Base-by-base conservation (phyloP, 306 rosid genomes). In the Cercis canadensis region DNA sequence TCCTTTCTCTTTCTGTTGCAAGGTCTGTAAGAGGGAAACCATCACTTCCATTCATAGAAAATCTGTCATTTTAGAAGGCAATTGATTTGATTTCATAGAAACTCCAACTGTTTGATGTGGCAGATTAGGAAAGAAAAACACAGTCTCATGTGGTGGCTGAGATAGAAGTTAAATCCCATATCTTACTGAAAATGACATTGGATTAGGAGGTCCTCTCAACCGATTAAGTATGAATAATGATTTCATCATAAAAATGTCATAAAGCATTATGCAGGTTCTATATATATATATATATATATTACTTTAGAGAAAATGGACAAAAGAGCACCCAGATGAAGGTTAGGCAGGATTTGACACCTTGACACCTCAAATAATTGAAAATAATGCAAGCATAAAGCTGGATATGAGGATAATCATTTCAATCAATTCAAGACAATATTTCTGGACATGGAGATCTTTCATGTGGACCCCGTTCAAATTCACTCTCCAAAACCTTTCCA, bases 291-390 rank as follows among this genome's bases (percentile, higher is more conserved):
- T 67, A 37, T 37, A 5, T 50, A 14, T 73, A 29, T 34, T 4
- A 16, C 52, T 11, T 51, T 43, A 43, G 6, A 21, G 39, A 60
- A 18, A 34, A 33, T n/a, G 10, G 19, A 57, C 36, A 5, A 37
- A 29, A 29, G 1, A 7, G 11, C 62, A 7, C 7, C 33, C 40
- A 17, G 11, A 13, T 70, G 4, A 51, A 43, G 53, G 39, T 60
- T 43, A 75, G 51, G 33, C 64, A 70, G 11, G 72, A 65, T 49
- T 78, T 66, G 76, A 49, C 67, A 31, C 12, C 10, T n/a, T 41
- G 75, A 70, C 57, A 68, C 73, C 72, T 65, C 69, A 53, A 52
- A 75, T 76, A 72, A 72, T 78, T 72, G 75, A 78, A 78, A 73
- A 86, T 79, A 78, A 75, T 84, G 78, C 51, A 55, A 56, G 21